Evolutionary conservation across 2,329 filamentous ascomycete species (phyloP).

Genomic region (Ophiostoma perfectum): DNA sequence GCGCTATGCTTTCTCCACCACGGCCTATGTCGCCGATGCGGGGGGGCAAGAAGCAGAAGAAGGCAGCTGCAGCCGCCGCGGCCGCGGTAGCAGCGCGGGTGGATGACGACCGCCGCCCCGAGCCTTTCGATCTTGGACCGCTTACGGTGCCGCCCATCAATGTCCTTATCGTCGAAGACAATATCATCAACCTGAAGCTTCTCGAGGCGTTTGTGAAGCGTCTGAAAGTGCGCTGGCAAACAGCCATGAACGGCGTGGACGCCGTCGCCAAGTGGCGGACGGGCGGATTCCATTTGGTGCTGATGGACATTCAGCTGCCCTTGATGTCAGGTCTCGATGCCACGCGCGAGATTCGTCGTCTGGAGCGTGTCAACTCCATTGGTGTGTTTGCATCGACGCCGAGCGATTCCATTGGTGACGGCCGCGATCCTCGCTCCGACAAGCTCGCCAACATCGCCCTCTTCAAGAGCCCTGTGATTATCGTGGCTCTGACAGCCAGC

Average conservation of each 20-base stretch:
- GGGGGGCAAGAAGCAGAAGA: slow-evolving; percentile 41
- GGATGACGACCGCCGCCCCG: slow-evolving; percentile 31
- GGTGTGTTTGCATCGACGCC: slow-evolving; percentile 77
- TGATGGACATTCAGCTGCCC: slow-evolving; percentile 98
- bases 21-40: slow-evolving; percentile 39
- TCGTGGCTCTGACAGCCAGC: slow-evolving; percentile 91
- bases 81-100: not conserved
- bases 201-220: slow-evolving; percentile 94
- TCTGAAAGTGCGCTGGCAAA: slow-evolving; percentile 92
- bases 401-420: slow-evolving; percentile 42
- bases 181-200: slow-evolving; percentile 92
- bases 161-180: slow-evolving; percentile 96
- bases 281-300: slow-evolving; percentile 88
- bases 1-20: slow-evolving; percentile 36
- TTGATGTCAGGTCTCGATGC: slow-evolving; percentile 95
- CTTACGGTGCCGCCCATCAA: slow-evolving; percentile 94
- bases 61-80: slow-evolving; percentile 27
- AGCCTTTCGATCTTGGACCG: slow-evolving; percentile 53
- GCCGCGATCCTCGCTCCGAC: slow-evolving; percentile 58
- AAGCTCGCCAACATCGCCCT: slow-evolving; percentile 61
- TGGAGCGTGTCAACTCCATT: slow-evolving; percentile 87
- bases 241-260: slow-evolving; percentile 91
- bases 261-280: slow-evolving; percentile 89
- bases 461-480: slow-evolving; percentile 96
- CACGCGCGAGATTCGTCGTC: slow-evolving; percentile 84